Conservation (phyloP, 2,329 filamentous ascomycete genomes). For the Pyricularia pennisetigena region DNA sequence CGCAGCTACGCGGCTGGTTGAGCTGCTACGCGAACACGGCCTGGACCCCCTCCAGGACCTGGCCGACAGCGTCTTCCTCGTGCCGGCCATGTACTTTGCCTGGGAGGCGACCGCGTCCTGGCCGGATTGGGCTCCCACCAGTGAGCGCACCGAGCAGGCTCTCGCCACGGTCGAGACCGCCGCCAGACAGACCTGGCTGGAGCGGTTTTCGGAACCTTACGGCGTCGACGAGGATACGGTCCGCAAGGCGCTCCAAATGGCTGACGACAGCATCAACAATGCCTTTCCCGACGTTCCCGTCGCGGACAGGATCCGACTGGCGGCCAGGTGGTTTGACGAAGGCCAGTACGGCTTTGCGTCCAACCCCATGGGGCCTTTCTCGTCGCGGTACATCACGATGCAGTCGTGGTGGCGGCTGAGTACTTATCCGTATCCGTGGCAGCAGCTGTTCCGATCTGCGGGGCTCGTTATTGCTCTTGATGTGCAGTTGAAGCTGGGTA, state of each 20-base stretch:
- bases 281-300: neutral
- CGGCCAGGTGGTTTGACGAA: neutral
- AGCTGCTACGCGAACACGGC: neutral
- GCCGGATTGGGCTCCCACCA: neutral
- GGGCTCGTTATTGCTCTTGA: neutral
- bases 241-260: neutral
- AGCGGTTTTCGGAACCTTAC: neutral
- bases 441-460: neutral
- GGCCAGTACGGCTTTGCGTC: neutral
- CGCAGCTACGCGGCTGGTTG: neutral
- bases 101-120: conserved; percentile 1
- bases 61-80: neutral
- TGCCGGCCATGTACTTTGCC: neutral
- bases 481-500: neutral
- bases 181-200: neutral
- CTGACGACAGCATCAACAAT: neutral
- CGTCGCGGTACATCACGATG: neutral
- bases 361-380: neutral
- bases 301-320: neutral
- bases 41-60: neutral
- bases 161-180: neutral
- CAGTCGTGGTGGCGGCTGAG: neutral
- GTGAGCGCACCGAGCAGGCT: neutral
- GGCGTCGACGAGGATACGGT: neutral
- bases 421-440: neutral